Base-by-base conservation (phyloP, 2,329 filamentous ascomycete genomes). In the Fusarium pseudocircinatum region DNA sequence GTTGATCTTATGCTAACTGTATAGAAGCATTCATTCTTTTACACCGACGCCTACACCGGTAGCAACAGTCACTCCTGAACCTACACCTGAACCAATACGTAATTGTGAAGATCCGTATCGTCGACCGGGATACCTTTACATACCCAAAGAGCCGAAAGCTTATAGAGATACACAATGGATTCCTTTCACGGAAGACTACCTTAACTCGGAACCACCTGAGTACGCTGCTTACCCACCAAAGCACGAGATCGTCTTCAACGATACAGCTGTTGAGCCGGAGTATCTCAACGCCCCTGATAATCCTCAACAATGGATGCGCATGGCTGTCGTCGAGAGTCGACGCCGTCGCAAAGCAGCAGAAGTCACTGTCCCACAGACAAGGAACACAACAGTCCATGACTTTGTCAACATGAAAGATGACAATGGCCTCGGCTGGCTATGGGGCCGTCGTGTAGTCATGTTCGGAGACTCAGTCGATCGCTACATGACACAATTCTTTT, bases 191-290 rank as follows among this genome's bases (percentile, higher is more conserved):
- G 46, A 70, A 13, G 69, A 64, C 5, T 95, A 93, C 70, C 86
- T 89, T 1, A 92, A 94, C 67, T 89, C 92, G 8, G 79, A 84
- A 4, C 80, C 83, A 0, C 87, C 87, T 0, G 76, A 84, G 9
- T 76, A 84, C 3, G 79, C 92, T 10, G 75, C 81, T 13, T 70
- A 82, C 7, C 80, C 83, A 32, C 67, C 75, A 0, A 53, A 50
- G 9, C 58, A 70, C 7, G 82, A 89, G 2, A 89, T 94, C 24
- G 93, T 94, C 81, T 92, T 91, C 12, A 94, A 94, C 74, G 92
- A 92, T 28, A 92, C 90, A 0, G 79, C 85, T 4, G 79, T 73
- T 14, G 72, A 73, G 6, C 34, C 61, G 11, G 69, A 70, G 12
- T 73, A 62, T 6, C 69, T 74, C 1, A 57, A 75, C 3, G 39